phyloP scores from a whole-genome alignment of 352 stramenopile species.

The Globisporangium carolinianum region DNA sequence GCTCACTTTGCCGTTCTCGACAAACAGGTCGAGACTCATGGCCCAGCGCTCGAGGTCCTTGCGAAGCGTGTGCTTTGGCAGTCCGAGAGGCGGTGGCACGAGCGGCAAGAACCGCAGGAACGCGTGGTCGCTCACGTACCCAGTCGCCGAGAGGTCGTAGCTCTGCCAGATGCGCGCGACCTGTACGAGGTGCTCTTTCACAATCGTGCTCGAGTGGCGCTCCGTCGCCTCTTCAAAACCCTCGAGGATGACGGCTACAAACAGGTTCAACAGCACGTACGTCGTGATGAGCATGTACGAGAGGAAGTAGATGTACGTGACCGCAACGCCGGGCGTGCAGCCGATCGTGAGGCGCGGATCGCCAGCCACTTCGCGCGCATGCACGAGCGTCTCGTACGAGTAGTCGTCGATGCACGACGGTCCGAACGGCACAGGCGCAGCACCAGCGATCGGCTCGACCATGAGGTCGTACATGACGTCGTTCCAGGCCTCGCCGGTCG shows the following conservation, averaged over 20 bases:
- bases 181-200: conserved; percentile 27
- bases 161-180: conserved; percentile 26
- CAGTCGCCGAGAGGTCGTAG: conserved; percentile 24
- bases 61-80: conserved; percentile 17
- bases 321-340: conserved; percentile 22
- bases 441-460: conserved; percentile 21
- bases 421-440: conserved; percentile 20
- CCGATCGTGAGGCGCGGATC: conserved; percentile 31
- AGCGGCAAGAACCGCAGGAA: conserved; percentile 33
- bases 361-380: conserved; percentile 16
- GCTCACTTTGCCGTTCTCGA: conserved; percentile 23
- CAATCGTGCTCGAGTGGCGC: conserved; percentile 26
- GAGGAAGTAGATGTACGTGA: conserved; percentile 64
- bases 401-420: conserved; percentile 31
- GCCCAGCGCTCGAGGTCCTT: conserved; percentile 28
- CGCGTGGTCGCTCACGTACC: conserved; percentile 28
- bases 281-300: conserved; percentile 54
- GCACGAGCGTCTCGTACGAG: conserved; percentile 21
- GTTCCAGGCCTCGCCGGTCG: conserved; percentile 72
- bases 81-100: conserved; percentile 30
- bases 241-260: conserved; percentile 78
- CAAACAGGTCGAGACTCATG: conserved; percentile 20
- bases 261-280: conserved; percentile 75
- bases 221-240: conserved; percentile 57
- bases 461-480: conserved; percentile 76